Evolutionary conservation across 2,329 filamentous ascomycete species (phyloP).

Genomic region (Bisporella sp.): DNA sequence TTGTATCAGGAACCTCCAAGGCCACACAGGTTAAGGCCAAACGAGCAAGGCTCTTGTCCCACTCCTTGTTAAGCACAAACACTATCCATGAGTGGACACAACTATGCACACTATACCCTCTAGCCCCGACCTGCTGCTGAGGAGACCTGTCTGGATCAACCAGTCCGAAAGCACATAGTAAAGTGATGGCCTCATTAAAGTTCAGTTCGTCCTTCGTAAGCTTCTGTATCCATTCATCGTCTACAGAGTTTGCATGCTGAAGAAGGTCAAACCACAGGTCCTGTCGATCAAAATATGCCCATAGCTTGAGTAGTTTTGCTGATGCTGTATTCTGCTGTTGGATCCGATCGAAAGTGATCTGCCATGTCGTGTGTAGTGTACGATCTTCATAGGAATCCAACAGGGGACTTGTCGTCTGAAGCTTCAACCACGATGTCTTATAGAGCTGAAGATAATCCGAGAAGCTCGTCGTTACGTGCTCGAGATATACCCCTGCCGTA

Average conservation of each 20-base stretch:
- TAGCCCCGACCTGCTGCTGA: constrained; percentile 3
- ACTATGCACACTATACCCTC: constrained; percentile 12
- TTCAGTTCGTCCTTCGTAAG: constrained; percentile 8
- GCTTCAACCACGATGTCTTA: constrained; percentile 9
- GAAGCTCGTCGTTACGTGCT: constrained; percentile 6
- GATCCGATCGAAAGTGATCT: constrained; percentile 25
- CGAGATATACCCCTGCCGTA: constrained; percentile 7
- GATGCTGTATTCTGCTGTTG: constrained; percentile 19
- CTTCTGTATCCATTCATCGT: constrained; percentile 8
- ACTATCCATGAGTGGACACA: constrained; percentile 9
- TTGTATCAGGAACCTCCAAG: constrained; percentile 5
- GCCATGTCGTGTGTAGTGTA: constrained; percentile 15
- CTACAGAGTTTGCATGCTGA: constrained; percentile 11
- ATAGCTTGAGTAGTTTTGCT: constrained; percentile 8
- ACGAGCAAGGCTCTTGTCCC: constrained; percentile 4
- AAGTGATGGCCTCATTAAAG: constrained; percentile 6
- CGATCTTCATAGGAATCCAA: constrained; percentile 13
- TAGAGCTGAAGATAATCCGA: constrained; percentile 14
- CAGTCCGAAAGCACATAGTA: constrained; percentile 10
- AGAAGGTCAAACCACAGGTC: constrained; percentile 40
- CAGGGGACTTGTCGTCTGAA: constrained; percentile 5
- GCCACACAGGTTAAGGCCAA: constrained; percentile 6
- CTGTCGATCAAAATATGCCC: constrained; percentile 22
- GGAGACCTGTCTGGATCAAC: constrained; percentile 6
- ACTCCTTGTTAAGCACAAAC: constrained; percentile 9